Conservation (phyloP, 2,329 filamentous ascomycete species). For the Didymella glomerata region DNA sequence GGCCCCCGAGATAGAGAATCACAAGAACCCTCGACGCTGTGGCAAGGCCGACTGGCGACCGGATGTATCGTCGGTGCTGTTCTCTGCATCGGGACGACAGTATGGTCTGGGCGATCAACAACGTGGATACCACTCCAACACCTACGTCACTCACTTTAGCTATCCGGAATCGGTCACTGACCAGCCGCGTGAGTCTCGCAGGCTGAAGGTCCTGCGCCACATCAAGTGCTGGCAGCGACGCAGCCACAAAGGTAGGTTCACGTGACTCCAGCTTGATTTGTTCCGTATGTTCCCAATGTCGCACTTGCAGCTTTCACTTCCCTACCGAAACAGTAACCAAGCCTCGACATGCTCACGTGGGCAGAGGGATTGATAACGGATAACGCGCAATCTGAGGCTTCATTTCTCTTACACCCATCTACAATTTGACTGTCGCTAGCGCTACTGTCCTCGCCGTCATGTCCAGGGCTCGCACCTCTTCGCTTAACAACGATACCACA, state of each 20-base stretch:
- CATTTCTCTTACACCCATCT: conserved; percentile 10
- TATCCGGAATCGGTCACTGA: background rate
- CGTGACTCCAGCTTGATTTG: background rate
- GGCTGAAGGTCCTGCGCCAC: background rate
- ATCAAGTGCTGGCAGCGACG: background rate
- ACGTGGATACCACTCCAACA: conserved; percentile 2
- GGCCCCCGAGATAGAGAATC: too few species aligned
- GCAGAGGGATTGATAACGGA: background rate
- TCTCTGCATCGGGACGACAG: background rate
- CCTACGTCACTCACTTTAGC: background rate
- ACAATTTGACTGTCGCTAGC: background rate
- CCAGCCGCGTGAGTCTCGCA: background rate
- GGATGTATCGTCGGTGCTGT: background rate
- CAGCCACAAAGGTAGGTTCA: background rate
- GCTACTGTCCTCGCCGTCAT: background rate
- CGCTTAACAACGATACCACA: background rate
- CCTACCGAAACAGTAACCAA: background rate
- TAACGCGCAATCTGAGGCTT: background rate
- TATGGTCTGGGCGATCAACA: background rate
- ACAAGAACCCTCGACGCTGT: background rate
- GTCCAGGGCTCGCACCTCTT: background rate
- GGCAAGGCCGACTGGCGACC: background rate
- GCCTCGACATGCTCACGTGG: conserved; percentile 1
- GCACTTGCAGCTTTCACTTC: conserved; percentile 1
- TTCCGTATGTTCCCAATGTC: too few species aligned